A percentile compares a stretch with the other conserved stretches of the same genome.
Conservation (phyloP, 352 stramenopile genomes). For the Globisporangium alternatum region DNA sequence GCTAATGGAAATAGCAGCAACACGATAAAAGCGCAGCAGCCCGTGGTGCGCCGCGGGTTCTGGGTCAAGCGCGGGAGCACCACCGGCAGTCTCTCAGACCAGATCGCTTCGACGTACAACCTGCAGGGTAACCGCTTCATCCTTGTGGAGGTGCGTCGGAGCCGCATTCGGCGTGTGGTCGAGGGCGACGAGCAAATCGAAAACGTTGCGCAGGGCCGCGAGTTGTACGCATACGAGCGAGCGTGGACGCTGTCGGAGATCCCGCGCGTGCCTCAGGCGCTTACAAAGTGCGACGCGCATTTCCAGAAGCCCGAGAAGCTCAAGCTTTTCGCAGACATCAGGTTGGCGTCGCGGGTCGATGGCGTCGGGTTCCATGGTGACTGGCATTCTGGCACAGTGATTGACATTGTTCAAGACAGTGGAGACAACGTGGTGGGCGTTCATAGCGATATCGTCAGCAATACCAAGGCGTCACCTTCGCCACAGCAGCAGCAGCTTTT, state of each 20-base stretch:
- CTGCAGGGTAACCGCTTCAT: conserved; percentile 53
- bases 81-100: conserved; percentile 41
- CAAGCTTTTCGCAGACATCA: conserved; percentile 42
- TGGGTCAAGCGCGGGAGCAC: conserved; percentile 55
- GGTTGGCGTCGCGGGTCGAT: conserved; percentile 56
- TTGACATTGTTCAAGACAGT: conserved; percentile 33
- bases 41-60: conserved; percentile 34
- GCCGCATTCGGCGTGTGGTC: conserved; percentile 75
- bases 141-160: conserved; percentile 60
- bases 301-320: conserved; percentile 12
- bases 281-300: conserved; percentile 18
- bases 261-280: conserved; percentile 28
- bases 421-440: conserved; percentile 4
- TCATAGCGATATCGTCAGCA: not conserved
- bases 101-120: conserved; percentile 38
- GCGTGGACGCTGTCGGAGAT: conserved; percentile 68
- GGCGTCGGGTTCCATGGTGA: conserved; percentile 49
- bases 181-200: conserved; percentile 59
- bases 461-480: not conserved
- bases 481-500: conserved; percentile 1
- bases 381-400: conserved; percentile 58
- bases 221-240: conserved; percentile 64
- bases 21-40: conserved; percentile 9
- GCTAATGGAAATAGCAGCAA: not conserved
- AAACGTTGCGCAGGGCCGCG: conserved; percentile 30